These are phyloP conservation scores for Eimeria nieschulzi DNA, from an alignment of 169 alveolate genomes.

Conservation along the genomic window DNA sequence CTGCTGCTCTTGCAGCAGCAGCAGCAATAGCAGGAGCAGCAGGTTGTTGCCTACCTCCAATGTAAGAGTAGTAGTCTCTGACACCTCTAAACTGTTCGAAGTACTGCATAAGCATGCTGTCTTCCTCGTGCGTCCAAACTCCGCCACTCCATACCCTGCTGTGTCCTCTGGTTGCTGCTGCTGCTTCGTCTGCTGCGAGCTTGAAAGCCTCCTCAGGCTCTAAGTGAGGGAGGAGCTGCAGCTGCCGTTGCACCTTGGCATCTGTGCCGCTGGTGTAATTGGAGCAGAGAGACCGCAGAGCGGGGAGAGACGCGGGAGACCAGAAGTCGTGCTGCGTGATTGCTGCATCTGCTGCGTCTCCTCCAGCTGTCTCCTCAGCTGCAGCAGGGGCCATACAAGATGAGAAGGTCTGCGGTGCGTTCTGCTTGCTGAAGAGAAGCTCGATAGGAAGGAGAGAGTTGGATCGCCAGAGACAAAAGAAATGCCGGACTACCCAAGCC, in stretches of 20 bases:
- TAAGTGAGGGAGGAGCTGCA: conserved; percentile 16
- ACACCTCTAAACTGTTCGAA: conserved; percentile 39
- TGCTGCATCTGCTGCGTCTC: conserved; percentile 20
- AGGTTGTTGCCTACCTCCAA: conserved; percentile 21
- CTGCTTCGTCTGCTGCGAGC: conserved; percentile 43
- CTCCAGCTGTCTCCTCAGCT: neutral
- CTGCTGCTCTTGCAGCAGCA: conserved; percentile 26
- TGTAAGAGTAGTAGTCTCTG: conserved; percentile 36
- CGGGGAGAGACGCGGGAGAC: conserved; percentile 45
- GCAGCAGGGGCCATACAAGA: neutral
- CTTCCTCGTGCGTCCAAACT: conserved; percentile 32
- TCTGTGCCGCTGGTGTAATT: conserved; percentile 59
- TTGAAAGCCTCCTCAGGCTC: conserved; percentile 36
- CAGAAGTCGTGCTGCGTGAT: conserved; percentile 29
- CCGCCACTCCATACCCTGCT: neutral
- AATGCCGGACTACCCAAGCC: conserved; percentile 15
- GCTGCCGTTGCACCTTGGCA: conserved; percentile 55
- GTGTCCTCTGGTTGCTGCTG: conserved; percentile 16
- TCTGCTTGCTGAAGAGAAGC: conserved; percentile 60
- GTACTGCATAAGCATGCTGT: conserved; percentile 47
- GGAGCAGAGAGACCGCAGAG: conserved; percentile 60
- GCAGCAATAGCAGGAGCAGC: too few relatives aligned
- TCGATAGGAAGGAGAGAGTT: conserved; percentile 56
- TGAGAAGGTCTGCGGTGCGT: neutral
- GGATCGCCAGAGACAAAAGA: conserved; percentile 51